Evolutionary conservation across 306 rosid genomes (phyloP), one percentile per base, ranked within the genome.

Genomic region (Lithocarpus polystachyus): DNA sequence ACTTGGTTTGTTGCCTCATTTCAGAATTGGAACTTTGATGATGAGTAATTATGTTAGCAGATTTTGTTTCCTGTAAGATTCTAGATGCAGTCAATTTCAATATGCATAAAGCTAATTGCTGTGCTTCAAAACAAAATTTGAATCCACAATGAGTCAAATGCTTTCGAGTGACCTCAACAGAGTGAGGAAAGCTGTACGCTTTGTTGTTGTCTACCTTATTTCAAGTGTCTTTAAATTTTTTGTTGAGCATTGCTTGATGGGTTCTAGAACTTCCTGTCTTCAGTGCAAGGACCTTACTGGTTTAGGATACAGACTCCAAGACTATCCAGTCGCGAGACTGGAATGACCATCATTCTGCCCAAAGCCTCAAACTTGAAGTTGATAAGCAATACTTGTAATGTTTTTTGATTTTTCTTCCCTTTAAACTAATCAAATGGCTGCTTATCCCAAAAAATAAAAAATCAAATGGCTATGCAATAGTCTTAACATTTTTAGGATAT

Each of bases 1-100:
- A 73, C 22, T 56, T 71, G 72, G 72, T 68, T 80, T 68, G 75
- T 77, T 78, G 19, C 55, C 26, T 26, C 33, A 54, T 77, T n/a
- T 29, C 6, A 74, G 68, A 77, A 54, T 69, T 77, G 12, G 61
- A 45, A 70, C 28, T 64, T 65, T 56, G 73, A 62, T 76, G 48
- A 64, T 48, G 59, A 71, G 18, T 48, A 23, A 33, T 65, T 74
- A 31, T 52, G 70, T 35, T 57, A 37, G 20, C 31, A 4, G 71
- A 54, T 23, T 72, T 11, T 60, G 45, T 51, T 57, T 72, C 80
- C 35, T 40, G n/a, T 2, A 52, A 72, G 77, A 73, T 65, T 76
- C 72, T 71, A 56, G 71, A 79, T 72, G 60, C 75, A 40, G 48
- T 68, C 72, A 18, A 29, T 64, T 17, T 29, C 70, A 15, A 29